Base-by-base conservation (phyloP, 2,329 filamentous ascomycete species). In the Ceratocystis colombiana region DNA sequence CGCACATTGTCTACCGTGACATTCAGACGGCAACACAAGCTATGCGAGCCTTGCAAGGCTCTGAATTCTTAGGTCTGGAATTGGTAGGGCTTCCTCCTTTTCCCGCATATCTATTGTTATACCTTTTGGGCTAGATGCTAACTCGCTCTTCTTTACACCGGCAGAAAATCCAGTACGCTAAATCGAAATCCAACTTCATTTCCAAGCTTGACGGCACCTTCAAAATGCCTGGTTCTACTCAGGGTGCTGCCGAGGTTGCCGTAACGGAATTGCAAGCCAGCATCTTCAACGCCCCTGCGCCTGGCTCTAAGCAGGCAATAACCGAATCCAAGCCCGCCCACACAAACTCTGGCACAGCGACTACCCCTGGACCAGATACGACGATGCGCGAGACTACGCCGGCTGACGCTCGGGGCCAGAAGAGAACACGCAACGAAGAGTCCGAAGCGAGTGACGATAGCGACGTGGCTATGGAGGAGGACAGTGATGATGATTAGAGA, bases 191-290 rank as follows among this genome's bases (percentile, higher is more conserved):
- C 2, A 82, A 96, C 74, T 88, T 88, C 28, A 85, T 99, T 69
- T 85, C 90, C 44, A 96, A 96, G 76, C 85, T 99, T 64, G 92
- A 96, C 70, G 94, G 94, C 69, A 93, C 90, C 15, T 96, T 91
- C 77, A 86, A 87, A 73, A 82, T 89, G 71, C 85, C 89, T 15
- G 77, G 79, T 66, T 77, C 77, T 33, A 76, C 76, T 50, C 77
- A 79, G 22, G 80, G 78, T 33, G 80, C 82, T 66, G 78, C 79
- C 17, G 79, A 78, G 50, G 82, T 84, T 64, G 82, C 84, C 71
- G 83, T 88, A 71, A 90, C 88, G 2, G 87, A 89, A 70, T 79
- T 89, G 59, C 88, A 91, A 73, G 87, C 89, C 73, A 89, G 86
- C 73, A 90, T 94, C 71, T 92, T 93, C 79, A 87, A 86, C 72